Conservation (phyloP, 371 early-diverging fungal genomes). For the Nematocida displodere region DNA sequence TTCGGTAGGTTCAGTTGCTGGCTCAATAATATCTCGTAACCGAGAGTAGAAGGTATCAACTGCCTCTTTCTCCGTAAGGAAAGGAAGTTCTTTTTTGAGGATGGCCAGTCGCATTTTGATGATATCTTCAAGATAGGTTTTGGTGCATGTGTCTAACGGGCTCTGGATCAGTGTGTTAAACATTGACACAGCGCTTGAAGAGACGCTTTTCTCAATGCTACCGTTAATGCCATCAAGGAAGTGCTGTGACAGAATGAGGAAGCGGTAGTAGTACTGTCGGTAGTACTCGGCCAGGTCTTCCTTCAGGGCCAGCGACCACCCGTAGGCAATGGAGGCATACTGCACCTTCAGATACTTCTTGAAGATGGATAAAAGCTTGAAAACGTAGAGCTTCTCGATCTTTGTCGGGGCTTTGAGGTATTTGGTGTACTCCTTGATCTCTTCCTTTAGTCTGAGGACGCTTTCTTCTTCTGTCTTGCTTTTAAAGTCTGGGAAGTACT, state of each 20-base stretch:
- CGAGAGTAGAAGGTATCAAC: background rate
- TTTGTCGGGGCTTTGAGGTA: background rate
- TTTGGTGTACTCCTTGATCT: background rate
- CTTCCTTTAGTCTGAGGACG: background rate
- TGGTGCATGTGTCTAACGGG: background rate
- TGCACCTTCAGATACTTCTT: background rate
- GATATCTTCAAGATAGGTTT: constrained; percentile 5
- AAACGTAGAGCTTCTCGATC: background rate
- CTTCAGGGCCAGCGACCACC: background rate
- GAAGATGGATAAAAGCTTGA: background rate
- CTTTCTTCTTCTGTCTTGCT: background rate
- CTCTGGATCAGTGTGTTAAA: constrained; percentile 16
- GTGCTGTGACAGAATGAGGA: constrained; percentile 9
- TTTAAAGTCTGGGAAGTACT: background rate
- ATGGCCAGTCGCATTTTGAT: constrained; percentile 13
- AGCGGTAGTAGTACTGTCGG: constrained; percentile 34
- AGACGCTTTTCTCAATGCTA: background rate
- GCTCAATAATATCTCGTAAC: background rate
- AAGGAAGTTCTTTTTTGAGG: constrained; percentile 25
- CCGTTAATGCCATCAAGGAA: constrained; percentile 2
- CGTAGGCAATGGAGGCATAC: background rate
- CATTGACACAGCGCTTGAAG: background rate
- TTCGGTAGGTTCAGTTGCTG: background rate
- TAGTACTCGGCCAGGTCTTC: background rate
- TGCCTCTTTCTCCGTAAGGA: constrained; percentile 28